phyloP scores from a whole-genome alignment of 176 grass and related monocot species.

The Carex myosuroides region DNA sequence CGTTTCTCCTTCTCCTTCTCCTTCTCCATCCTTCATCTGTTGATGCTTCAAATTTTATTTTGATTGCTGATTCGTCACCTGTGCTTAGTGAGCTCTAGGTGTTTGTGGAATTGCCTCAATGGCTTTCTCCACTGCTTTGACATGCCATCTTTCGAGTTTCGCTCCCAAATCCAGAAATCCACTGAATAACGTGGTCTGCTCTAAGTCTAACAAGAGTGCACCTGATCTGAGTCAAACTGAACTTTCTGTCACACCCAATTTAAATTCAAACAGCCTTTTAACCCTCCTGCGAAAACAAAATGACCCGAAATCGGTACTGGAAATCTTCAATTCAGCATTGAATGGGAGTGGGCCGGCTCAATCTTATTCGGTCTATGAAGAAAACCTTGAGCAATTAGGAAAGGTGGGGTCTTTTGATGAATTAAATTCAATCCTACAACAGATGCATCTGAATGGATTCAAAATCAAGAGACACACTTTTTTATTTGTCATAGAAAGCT shows the following conservation, averaged over 20 bases:
- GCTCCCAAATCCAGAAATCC: neutral
- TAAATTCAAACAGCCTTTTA: constrained; percentile 31
- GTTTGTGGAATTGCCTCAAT: constrained; percentile 33
- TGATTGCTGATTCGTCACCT: neutral
- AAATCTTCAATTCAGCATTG: constrained; percentile 39
- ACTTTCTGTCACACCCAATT: constrained; percentile 18
- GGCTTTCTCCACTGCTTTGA: constrained; percentile 31
- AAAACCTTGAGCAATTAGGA: constrained; percentile 52
- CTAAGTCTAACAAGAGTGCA: neutral
- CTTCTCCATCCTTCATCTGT: neutral
- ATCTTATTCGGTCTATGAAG: constrained; percentile 44
- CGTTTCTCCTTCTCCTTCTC: neutral
- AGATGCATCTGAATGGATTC: too few relatives aligned
- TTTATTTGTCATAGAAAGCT: too few relatives aligned
- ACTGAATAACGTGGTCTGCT: neutral
- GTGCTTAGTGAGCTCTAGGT: neutral
- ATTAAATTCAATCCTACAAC: too few relatives aligned
- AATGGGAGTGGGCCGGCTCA: constrained; percentile 20
- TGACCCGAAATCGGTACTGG: constrained; percentile 49
- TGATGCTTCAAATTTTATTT: neutral
- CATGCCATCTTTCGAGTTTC: constrained; percentile 24
- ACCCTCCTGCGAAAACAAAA: constrained; percentile 44
- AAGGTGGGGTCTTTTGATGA: constrained; percentile 17
- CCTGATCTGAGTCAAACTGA: neutral
- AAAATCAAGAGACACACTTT: too few relatives aligned